Base-by-base conservation (phyloP, 1,284 basidiomycete genomes). In the Amylostereum chailletii region DNA sequence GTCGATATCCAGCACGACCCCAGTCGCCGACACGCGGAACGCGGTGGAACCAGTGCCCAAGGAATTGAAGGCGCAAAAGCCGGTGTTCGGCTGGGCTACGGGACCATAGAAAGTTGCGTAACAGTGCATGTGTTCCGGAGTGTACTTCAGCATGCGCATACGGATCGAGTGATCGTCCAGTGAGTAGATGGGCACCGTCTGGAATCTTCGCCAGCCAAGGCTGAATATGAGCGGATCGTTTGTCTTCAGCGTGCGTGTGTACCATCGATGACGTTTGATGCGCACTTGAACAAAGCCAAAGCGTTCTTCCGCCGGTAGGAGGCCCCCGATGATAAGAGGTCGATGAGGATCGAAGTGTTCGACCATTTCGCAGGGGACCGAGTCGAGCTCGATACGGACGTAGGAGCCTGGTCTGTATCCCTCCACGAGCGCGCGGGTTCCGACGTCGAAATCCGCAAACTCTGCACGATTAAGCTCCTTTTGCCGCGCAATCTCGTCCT, bases 131-230 rank as follows among this genome's bases (percentile, higher is more conserved):
- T 99, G 95, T 68, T 99, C 96, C 0, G 95, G 95, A 0, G 96
- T 98, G 65, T 99, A 99, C 72, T 99, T 99, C 67, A 99, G 86
- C 89, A 98, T 91, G 43, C 96, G 89, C 83, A 99, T 98, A 31
- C 96, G 87, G 57, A 95, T 93, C 3, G 88, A 91, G 60, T 96
- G 92, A 65, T 99, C 95, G 66, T 99, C 96, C 31, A 99, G 74
- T 29, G 92, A 93, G 67, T 98, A 99, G 57, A 98, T 87, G 0
- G 95, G 95, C 30, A 96, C 74, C 0, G 83, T 87, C 67, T 99
- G 95, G 75, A 99, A 99, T 26, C 95, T 77, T 46, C 96, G 74
- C 95, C 95, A 99, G 6, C 95, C 95, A 8, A 98, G 71, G 2
- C 92, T 95, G 67, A 99, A 82, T 58, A 99, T 90, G 54, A 99